phyloP scores from a whole-genome alignment of 2,329 filamentous ascomycete species.

The Colletotrichum kahawae region DNA sequence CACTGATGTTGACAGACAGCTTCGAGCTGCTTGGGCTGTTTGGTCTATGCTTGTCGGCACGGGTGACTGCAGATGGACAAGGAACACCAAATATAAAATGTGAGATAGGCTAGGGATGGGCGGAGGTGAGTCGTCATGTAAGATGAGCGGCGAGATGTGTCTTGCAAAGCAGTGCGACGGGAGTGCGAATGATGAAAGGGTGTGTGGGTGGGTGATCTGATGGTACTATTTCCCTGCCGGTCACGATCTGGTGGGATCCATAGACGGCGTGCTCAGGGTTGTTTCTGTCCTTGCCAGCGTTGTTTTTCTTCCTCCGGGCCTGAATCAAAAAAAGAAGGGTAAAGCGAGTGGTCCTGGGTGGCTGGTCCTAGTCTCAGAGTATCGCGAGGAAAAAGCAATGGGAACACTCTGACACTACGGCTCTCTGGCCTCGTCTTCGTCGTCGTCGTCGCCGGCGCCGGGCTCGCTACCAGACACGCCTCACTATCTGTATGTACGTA shows the following conservation, averaged over 20 bases:
- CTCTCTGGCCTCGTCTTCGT: neutral
- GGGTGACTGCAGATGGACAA: neutral
- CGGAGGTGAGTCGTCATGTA: slow-evolving; percentile 11
- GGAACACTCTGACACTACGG: neutral
- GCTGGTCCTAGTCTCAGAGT: slow-evolving; percentile 19
- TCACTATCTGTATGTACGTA: neutral
- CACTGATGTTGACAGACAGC: neutral
- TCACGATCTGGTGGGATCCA: slow-evolving; percentile 5
- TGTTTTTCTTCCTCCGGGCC: neutral
- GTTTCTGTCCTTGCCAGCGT: neutral
- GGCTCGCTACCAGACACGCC: neutral
- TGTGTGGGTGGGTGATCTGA: neutral
- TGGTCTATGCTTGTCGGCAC: neutral
- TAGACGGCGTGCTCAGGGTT: neutral
- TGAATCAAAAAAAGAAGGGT: slow-evolving; percentile 15
- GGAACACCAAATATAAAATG: neutral
- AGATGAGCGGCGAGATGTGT: slow-evolving; percentile 3
- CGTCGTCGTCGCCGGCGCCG: neutral
- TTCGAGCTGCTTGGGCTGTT: neutral
- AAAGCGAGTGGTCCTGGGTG: slow-evolving; percentile 10
- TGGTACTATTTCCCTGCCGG: neutral
- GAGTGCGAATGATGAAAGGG: neutral
- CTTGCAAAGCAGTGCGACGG: slow-evolving; percentile 5
- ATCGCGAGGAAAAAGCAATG: slow-evolving; percentile 19
- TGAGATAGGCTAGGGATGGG: neutral